These are phyloP conservation scores for Calonectria pteridis DNA, from an alignment of 2,329 filamentous ascomycete genomes.

Conservation along the genomic window DNA sequence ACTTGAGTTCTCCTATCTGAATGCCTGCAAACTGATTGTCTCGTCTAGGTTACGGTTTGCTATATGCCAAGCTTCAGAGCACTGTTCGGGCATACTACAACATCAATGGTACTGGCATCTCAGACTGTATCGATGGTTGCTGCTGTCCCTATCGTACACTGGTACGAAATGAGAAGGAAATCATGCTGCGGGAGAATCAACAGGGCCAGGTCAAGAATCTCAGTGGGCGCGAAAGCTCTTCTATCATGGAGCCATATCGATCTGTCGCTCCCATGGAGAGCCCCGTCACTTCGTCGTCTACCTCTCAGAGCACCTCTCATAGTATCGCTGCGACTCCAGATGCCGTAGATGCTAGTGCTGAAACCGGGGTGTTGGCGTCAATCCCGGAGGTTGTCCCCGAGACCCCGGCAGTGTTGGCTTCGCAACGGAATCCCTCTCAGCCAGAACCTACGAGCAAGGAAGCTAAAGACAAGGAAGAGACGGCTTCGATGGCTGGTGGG, in stretches of 20 bases:
- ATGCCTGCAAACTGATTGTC: slow-evolving; percentile 13
- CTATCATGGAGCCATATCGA: slow-evolving; percentile 35
- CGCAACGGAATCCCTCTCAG: slow-evolving; percentile 13
- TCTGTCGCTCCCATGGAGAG: slow-evolving; percentile 39
- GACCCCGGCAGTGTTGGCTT: not conserved
- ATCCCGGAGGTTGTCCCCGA: slow-evolving; percentile 37
- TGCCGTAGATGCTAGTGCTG: not conserved
- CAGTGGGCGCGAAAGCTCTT: slow-evolving; percentile 14
- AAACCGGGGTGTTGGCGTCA: slow-evolving; percentile 23
- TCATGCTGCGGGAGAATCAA: slow-evolving; percentile 45
- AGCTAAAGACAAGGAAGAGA: slow-evolving; percentile 1
- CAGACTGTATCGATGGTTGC: slow-evolving; percentile 45
- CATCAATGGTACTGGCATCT: slow-evolving; percentile 42
- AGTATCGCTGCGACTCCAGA: slow-evolving; percentile 15
- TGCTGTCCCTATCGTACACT: slow-evolving; percentile 46
- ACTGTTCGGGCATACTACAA: slow-evolving; percentile 49
- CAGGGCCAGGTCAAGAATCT: slow-evolving; percentile 21
- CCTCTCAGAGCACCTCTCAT: not conserved
- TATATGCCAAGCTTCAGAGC: slow-evolving; percentile 46
- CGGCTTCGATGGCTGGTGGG: not conserved
- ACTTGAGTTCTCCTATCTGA: slow-evolving; percentile 36
- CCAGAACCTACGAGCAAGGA: slow-evolving; percentile 24
- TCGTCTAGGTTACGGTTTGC: slow-evolving; percentile 46
- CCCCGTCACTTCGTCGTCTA: slow-evolving; percentile 17
- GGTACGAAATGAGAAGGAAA: slow-evolving; percentile 49